Percentiles rank a stretch among this genome's conserved stretches.
Conservation (phyloP, 2,329 filamentous ascomycete species). For the Venturiaceae sp. region DNA sequence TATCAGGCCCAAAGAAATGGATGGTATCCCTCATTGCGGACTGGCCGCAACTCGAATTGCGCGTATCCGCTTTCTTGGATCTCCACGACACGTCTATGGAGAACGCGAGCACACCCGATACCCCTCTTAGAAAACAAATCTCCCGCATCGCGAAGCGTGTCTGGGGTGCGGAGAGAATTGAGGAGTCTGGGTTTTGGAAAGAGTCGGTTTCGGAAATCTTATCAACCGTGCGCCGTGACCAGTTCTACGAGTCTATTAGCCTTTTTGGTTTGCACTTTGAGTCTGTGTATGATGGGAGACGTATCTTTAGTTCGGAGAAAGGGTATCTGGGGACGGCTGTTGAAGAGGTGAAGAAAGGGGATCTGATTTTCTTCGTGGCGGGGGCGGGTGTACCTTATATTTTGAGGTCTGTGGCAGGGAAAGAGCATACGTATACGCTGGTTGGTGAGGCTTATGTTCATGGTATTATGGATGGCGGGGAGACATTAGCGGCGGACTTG, state of each 20-base stretch:
- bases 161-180: background rate
- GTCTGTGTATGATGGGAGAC: constrained; percentile 3
- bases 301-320: background rate
- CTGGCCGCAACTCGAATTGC: background rate
- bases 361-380: background rate
- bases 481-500: too few species aligned
- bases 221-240: background rate
- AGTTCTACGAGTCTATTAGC: background rate
- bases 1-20: background rate
- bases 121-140: background rate
- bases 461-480: background rate
- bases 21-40: constrained; percentile 6
- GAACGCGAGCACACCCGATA: background rate
- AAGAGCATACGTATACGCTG: background rate
- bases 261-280: constrained; percentile 4
- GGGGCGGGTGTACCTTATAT: constrained; percentile 5
- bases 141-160: background rate
- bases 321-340: constrained; percentile 4
- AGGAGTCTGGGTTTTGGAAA: background rate
- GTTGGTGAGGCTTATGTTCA: background rate
- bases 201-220: background rate
- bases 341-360: constrained; percentile 4
- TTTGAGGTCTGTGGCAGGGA: background rate
- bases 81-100: constrained; percentile 1
- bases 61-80: constrained; percentile 5